A percentile compares a stretch with the other conserved stretches of the same genome.
phyloP scores from a whole-genome alignment of 2,329 filamentous ascomycete species.

The Clonostachys sp. region DNA sequence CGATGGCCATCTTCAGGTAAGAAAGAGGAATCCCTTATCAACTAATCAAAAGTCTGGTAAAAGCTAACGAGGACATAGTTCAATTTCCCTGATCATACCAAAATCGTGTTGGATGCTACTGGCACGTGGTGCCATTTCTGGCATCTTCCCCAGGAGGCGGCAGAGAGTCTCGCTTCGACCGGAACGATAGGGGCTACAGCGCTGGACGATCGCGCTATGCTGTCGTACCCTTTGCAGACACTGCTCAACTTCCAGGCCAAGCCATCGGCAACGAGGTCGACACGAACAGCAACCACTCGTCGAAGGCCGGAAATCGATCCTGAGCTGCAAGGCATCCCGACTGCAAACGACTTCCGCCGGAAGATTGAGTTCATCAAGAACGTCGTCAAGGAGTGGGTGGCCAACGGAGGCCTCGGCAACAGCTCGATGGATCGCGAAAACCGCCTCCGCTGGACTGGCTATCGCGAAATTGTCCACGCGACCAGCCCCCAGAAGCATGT shows the following conservation, averaged over 20 bases:
- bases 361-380: conserved; percentile 71
- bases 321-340: conserved; percentile 59
- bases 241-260: conserved; percentile 63
- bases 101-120: conserved; percentile 71
- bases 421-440: conserved; percentile 51
- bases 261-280: conserved; percentile 30
- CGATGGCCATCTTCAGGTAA: conserved; percentile 72
- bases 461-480: conserved; percentile 47
- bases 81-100: conserved; percentile 86
- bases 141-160: conserved; percentile 68
- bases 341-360: conserved; percentile 66
- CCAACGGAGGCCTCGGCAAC: conserved; percentile 65
- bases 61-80: conserved; percentile 43
- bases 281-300: conserved; percentile 39
- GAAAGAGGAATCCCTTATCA: conserved; percentile 1
- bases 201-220: conserved; percentile 64
- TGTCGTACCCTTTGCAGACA: conserved; percentile 69
- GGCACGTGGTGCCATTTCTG: conserved; percentile 77
- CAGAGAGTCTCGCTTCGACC: conserved; percentile 57
- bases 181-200: conserved; percentile 68
- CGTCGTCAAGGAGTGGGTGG: conserved; percentile 67
- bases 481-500: conserved; percentile 57
- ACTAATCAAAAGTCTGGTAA: not conserved
- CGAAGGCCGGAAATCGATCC: conserved; percentile 57
- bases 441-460: conserved; percentile 54